Percentiles rank a stretch among this genome's conserved stretches.
phyloP scores from a whole-genome alignment of 2,329 filamentous ascomycete genomes.

The Cladophialophora chaetospira region DNA sequence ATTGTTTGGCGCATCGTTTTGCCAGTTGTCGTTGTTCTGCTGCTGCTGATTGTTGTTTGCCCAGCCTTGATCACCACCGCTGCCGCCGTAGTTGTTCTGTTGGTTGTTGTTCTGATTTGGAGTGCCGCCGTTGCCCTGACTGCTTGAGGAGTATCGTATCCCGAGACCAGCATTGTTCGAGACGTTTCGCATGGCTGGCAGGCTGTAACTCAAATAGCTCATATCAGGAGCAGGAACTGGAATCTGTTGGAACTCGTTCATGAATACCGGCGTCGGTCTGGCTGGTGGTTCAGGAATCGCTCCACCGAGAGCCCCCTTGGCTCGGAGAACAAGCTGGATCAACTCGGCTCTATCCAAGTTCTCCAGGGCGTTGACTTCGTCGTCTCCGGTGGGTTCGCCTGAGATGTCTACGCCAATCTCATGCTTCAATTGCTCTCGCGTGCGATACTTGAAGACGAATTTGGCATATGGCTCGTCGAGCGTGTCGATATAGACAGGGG shows the following conservation, averaged over 20 bases:
- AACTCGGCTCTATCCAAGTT: constrained; percentile 28
- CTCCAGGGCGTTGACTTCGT: constrained; percentile 27
- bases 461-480: constrained; percentile 38
- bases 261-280: constrained; percentile 4
- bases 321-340: constrained; percentile 30
- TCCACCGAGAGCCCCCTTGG: constrained; percentile 27
- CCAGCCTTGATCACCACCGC: not conserved
- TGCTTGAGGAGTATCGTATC: constrained; percentile 7
- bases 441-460: constrained; percentile 40
- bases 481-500: constrained; percentile 36
- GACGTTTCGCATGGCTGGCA: constrained; percentile 20
- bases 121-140: constrained; percentile 1
- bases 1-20: not conserved
- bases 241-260: constrained; percentile 19
- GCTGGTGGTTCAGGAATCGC: constrained; percentile 24
- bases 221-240: constrained; percentile 24
- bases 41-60: constrained; percentile 2
- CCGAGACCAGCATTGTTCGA: constrained; percentile 14
- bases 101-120: not conserved
- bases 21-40: not conserved
- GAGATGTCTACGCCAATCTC: constrained; percentile 28
- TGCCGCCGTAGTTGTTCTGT: not conserved
- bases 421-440: constrained; percentile 29
- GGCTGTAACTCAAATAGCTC: constrained; percentile 25
- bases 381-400: constrained; percentile 27